A percentile compares a stretch with the other conserved stretches of the same genome.
Evolutionary conservation across 306 rosid species (phyloP).

Genomic region (Ceratonia siliqua): DNA sequence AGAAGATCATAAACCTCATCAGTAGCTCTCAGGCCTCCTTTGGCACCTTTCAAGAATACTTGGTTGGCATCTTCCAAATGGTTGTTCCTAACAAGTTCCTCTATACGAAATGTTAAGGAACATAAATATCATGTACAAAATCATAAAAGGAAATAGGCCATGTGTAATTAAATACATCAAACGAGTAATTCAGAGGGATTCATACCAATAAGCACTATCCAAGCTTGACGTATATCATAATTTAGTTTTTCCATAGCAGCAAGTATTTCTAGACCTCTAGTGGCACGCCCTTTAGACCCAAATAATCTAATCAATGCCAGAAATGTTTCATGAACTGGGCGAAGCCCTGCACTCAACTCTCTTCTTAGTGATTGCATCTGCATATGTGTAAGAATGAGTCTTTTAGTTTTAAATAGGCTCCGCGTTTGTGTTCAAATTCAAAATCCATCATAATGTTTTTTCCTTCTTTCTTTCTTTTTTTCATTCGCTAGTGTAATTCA

Average conservation of each 20-base stretch:
- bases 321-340: constrained; percentile 90
- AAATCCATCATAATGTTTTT: neutral
- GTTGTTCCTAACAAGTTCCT: constrained; percentile 70
- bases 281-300: constrained; percentile 69
- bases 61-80: constrained; percentile 80
- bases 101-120: constrained; percentile 39
- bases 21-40: constrained; percentile 68
- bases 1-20: constrained; percentile 67
- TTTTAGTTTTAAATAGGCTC: neutral
- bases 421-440: neutral
- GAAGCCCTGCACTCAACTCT: constrained; percentile 82
- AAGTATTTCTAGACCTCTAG: constrained; percentile 74
- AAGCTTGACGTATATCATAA: constrained; percentile 85
- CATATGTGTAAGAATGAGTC: neutral
- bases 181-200: neutral
- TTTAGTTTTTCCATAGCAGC: constrained; percentile 81
- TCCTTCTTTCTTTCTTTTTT: no score
- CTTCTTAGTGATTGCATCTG: constrained; percentile 84
- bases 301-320: constrained; percentile 74
- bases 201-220: constrained; percentile 77
- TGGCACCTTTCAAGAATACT: constrained; percentile 79
- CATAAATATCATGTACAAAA: neutral
- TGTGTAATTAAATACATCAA: neutral
- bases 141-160: neutral
- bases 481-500: neutral